Base-by-base conservation (phyloP, 1,139 yeast genomes). In the Suhomyces bribrorum region DNA sequence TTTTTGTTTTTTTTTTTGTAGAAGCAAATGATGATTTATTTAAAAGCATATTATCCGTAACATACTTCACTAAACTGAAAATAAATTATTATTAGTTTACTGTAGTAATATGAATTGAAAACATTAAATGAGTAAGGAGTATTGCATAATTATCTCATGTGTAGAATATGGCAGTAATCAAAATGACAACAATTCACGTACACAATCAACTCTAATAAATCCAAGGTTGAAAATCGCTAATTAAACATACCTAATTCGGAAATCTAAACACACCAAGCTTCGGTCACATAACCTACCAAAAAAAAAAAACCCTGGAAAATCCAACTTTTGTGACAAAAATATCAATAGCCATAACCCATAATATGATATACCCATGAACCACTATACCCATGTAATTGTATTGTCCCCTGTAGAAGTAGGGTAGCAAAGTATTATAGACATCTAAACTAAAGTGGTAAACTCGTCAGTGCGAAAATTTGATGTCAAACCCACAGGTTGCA, bases 401-500 rank as follows among this genome's bases (percentile, higher is more conserved):
- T n/a, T n/a, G n/a, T n/a, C n/a, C n/a, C n/a, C n/a, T n/a, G n/a
- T n/a, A n/a, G n/a, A n/a, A n/a, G n/a, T n/a, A n/a, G n/a, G n/a
- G n/a, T n/a, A n/a, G n/a, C n/a, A n/a, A n/a, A n/a, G n/a, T n/a
- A n/a, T n/a, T n/a, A n/a, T n/a, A n/a, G n/a, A n/a, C n/a, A n/a
- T n/a, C n/a, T n/a, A n/a, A n/a, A n/a, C n/a, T n/a, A n/a, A n/a
- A n/a, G 6, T 20, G 23, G 8, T 20, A 20, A 20, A 5, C 8
- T 20, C 11, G 23, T 20, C 11, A n/a, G 23, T 20, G 23, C 23
- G 23, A 14, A 7, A 23, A 22, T 24, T n/a, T 28, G 33, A 31
- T 30, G 38, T 38, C 42, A 34, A 38, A 35, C 18, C 22, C 16
- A 17, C 31, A 35, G 26, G 27, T 29, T 35, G 43, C 43, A 39